Evolutionary conservation across 2,329 filamentous ascomycete genomes (phyloP).

Genomic region (Fusarium praegraminearum): DNA sequence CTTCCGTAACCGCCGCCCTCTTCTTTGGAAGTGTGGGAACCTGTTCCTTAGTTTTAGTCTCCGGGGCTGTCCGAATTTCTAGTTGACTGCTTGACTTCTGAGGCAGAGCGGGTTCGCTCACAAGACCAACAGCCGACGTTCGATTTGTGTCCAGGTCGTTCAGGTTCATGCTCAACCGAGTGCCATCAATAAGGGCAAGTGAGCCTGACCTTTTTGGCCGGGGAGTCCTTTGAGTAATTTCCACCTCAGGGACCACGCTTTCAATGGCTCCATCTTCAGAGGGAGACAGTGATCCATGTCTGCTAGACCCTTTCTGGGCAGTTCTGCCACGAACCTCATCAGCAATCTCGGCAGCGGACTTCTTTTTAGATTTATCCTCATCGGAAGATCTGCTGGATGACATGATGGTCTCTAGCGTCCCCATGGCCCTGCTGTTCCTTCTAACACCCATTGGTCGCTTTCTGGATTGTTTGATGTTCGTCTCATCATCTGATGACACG

Average conservation of each 20-base stretch:
- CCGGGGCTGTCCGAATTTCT: constrained; percentile 57
- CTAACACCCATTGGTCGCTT: constrained; percentile 58
- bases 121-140: constrained; percentile 57
- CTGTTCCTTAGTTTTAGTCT: constrained; percentile 44
- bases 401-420: constrained; percentile 75
- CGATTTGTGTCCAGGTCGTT: constrained; percentile 50
- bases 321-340: constrained; percentile 66
- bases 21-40: constrained; percentile 29
- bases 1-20: constrained; percentile 33
- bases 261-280: constrained; percentile 49
- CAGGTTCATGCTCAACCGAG: constrained; percentile 49
- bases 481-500: constrained; percentile 68
- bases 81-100: constrained; percentile 67
- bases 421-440: constrained; percentile 67
- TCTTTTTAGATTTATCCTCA: constrained; percentile 71
- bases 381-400: constrained; percentile 73
- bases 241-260: constrained; percentile 38
- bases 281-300: constrained; percentile 50
- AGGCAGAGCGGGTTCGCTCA: constrained; percentile 68
- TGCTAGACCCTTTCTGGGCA: constrained; percentile 53
- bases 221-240: constrained; percentile 34
- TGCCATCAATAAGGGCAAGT: constrained; percentile 55
- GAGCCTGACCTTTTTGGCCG: constrained; percentile 50
- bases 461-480: constrained; percentile 53
- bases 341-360: constrained; percentile 67